Conservation (phyloP, 805 yeast genomes). For the Sugiyamaella smithiae region DNA sequence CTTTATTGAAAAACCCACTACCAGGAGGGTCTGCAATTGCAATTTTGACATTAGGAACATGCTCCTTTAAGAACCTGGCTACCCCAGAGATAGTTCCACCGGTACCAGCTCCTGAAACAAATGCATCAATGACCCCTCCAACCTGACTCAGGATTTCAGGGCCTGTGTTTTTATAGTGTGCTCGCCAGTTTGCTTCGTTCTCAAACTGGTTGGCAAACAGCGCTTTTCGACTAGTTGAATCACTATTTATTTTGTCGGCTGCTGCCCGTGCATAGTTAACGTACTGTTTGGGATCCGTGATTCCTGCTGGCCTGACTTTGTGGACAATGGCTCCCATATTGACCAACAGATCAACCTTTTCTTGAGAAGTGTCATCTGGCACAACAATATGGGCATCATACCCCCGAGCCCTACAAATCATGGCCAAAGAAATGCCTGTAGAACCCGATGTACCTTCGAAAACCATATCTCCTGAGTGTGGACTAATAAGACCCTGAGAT, state of each 20-base stretch:
- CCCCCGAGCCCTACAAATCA: constrained; percentile 85
- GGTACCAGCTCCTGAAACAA: constrained; percentile 92
- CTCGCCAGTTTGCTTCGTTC: constrained; percentile 83
- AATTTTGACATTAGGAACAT: constrained; percentile 43
- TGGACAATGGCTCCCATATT: constrained; percentile 80
- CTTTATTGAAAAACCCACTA: constrained; percentile 80
- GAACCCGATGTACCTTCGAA: constrained; percentile 97
- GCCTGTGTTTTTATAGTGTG: constrained; percentile 81
- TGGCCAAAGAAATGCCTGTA: constrained; percentile 91
- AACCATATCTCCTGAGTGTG: constrained; percentile 65
- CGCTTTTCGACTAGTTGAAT: constrained; percentile 47
- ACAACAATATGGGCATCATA: constrained; percentile 89
- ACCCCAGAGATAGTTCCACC: constrained; percentile 98
- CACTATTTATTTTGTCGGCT: constrained; percentile 48
- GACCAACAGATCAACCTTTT: constrained; percentile 68
- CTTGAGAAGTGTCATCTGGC: constrained; percentile 89
- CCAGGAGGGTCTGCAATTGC: constrained; percentile 96
- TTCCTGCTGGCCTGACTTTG: constrained; percentile 90
- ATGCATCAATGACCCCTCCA: constrained; percentile 58
- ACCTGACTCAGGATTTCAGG: constrained; percentile 85
- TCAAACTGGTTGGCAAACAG: constrained; percentile 96
- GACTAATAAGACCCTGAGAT: constrained; percentile 50
- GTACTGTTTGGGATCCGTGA: constrained; percentile 89
- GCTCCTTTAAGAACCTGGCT: constrained; percentile 63
- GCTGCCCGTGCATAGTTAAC: constrained; percentile 80